phyloP scores from a whole-genome alignment of 73 alveolate species.

The Paramecium sexaurelia region DNA sequence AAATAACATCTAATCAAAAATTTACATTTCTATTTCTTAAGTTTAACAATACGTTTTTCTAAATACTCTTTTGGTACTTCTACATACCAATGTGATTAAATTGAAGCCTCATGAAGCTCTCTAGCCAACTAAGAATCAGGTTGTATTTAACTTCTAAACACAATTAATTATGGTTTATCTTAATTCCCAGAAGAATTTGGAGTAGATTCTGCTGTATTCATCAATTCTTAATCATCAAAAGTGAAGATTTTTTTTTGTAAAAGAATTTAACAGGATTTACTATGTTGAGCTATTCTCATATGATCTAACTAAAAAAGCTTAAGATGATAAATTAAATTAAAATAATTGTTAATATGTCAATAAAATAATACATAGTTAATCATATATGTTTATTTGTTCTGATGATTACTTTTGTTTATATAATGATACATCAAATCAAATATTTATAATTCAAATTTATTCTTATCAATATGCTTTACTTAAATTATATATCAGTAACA shows the following conservation, averaged over 20 bases:
- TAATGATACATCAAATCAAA: background rate
- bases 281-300: background rate
- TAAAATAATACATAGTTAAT: background rate
- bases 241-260: background rate
- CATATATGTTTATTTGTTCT: background rate
- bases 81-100: background rate
- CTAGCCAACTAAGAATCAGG: background rate
- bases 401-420: background rate
- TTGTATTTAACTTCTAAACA: background rate
- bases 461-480: background rate
- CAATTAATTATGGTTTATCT: background rate
- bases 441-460: background rate
- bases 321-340: background rate
- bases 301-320: background rate
- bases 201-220: background rate
- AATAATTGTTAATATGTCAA: background rate
- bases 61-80: background rate
- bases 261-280: background rate
- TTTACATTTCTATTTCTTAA: background rate
- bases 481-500: background rate
- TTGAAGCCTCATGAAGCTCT: constrained; percentile 1
- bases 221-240: background rate
- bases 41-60: background rate
- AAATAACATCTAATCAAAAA: background rate
- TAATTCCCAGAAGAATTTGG: background rate